These are phyloP conservation scores for Trametes coccinea DNA, from an alignment of 768 basidiomycete species.

Conservation along the genomic window DNA sequence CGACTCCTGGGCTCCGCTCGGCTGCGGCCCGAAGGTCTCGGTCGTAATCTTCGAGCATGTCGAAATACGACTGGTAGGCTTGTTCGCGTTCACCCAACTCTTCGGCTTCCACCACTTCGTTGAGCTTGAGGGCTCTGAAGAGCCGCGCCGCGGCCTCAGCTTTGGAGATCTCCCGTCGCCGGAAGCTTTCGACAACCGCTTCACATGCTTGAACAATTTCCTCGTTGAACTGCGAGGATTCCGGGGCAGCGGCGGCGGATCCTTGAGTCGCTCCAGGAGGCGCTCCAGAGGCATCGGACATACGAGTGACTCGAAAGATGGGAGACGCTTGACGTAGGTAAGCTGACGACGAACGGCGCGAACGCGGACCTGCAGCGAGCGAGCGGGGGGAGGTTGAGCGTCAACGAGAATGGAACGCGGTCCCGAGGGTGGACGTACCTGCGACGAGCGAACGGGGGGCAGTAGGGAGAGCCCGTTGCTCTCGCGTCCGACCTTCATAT, in stretches of 20 bases:
- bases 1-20: too few relatives aligned
- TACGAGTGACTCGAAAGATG: background rate
- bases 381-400: too few relatives aligned
- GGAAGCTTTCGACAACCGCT: background rate
- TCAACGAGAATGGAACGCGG: too few relatives aligned
- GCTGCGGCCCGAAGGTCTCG: background rate
- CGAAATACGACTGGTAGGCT: background rate
- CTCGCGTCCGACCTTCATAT: too few relatives aligned
- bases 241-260: background rate
- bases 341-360: too few relatives aligned
- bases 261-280: too few relatives aligned
- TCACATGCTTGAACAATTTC: background rate
- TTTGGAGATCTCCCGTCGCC: background rate
- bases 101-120: background rate
- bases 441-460: too few relatives aligned
- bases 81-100: background rate
- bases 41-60: conserved; percentile 2
- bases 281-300: background rate
- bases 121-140: background rate
- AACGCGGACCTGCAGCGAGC: too few relatives aligned
- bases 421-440: too few relatives aligned
- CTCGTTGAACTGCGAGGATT: background rate
- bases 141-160: background rate
- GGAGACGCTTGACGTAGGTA: background rate
- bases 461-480: too few relatives aligned